Conservation (phyloP, 169 alveolate genomes). For the Ichthyophthirius multifiliis region DNA sequence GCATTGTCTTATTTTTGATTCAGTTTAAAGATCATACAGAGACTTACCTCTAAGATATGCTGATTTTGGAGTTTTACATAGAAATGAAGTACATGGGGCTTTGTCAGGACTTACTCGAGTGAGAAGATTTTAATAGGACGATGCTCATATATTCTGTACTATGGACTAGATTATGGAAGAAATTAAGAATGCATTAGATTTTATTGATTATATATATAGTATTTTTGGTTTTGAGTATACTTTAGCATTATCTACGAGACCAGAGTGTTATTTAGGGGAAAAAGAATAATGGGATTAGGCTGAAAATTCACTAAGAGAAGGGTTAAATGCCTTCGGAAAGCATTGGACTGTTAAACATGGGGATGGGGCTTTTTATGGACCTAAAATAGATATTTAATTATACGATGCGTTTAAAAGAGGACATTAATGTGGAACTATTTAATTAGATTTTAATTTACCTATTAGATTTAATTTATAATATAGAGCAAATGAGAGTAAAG, state of each 20-base stretch:
- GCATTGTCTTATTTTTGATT: conserved; percentile 95
- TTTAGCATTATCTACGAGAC: conserved; percentile 96
- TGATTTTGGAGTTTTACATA: conserved; percentile 99
- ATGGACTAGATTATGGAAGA: conserved; percentile 93
- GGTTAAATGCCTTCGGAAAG: conserved; percentile 91
- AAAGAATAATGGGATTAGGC: conserved; percentile 95
- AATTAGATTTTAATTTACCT: conserved; percentile 98
- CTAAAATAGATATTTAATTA: conserved; percentile 97
- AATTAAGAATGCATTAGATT: conserved; percentile 89
- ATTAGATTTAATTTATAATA: conserved; percentile 95
- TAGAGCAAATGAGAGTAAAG: conserved; percentile 88
- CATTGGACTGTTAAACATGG: conserved; percentile 96
- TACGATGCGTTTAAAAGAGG: conserved; percentile 96
- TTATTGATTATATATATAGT: conserved; percentile 92
- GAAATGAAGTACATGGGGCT: conserved; percentile 98
- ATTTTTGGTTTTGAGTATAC: conserved; percentile 93
- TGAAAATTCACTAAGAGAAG: conserved; percentile 91
- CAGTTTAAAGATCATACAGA: conserved; percentile 90
- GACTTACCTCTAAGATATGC: conserved; percentile 98
- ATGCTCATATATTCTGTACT: conserved; percentile 99
- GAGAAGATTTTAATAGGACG: conserved; percentile 99
- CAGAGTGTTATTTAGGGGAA: conserved; percentile 95
- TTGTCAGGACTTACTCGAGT: conserved; percentile 97
- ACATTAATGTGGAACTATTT: conserved; percentile 99
- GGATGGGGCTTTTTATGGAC: conserved; percentile 99